Base-by-base conservation (phyloP, 2,329 filamentous ascomycete genomes). In the Botrytis pseudocinerea region DNA sequence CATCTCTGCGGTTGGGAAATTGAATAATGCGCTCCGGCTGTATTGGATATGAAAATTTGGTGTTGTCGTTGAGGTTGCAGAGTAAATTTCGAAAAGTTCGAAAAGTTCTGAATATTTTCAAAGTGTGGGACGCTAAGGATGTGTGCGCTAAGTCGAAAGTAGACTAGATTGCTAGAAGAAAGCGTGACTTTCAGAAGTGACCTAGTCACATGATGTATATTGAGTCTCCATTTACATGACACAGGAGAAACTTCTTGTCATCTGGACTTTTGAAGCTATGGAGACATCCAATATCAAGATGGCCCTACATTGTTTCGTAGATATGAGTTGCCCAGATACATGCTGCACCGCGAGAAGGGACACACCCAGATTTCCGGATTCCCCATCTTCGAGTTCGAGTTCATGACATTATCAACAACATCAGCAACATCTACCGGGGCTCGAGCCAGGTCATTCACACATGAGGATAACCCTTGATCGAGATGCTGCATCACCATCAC, bases 1-100 rank as follows among this genome's bases (percentile, higher is more conserved):
- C 79, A 80, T 81, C 86, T 84, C 85, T 84, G 83, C 83, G 82
- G 79, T 80, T 79, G 65, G 62, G 78, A 79, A 79, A 80, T 77
- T 73, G 72, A 75, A 78, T 76, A 73, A 75, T 80, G 80, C 80
- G 82, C 81, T 83, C 82, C 82, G 82, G 82, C 79, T 57, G 63
- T 68, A 28, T 51, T 68, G 63, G 46, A 61, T 61, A 28, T 64
- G 60, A 57, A 20, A 62, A 7, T 60, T 60, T 72, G 70, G 40
- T 72, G 70, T 60, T 72, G 70, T 72, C 70, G 70, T 68, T 72
- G 70, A 22, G 35, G 62, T 57, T 60, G 40, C 25, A 69, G 51
- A 48, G 32, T 1, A 69, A 60, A 28, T 25, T 68, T 48, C 22
- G 22, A 32, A 28, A 54, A 32, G 57, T 20, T 71, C 35, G 14